Conservation (phyloP, 2,329 filamentous ascomycete genomes). For the Leptographium lundbergii region DNA sequence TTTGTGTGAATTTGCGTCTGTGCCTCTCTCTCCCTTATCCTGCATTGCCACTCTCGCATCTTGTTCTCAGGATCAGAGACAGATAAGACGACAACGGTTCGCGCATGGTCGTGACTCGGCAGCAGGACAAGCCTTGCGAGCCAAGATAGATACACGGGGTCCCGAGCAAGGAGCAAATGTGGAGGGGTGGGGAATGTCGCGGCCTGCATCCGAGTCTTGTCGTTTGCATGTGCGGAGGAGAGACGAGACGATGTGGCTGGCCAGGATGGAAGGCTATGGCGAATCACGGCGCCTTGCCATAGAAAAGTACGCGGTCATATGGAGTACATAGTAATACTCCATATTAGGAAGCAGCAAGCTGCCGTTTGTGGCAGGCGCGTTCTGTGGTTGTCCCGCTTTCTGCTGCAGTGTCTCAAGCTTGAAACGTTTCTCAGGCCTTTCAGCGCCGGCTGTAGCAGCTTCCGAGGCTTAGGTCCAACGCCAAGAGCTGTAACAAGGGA, state of each 20-base stretch:
- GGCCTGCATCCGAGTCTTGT: neutral
- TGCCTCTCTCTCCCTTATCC: neutral
- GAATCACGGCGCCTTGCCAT: neutral
- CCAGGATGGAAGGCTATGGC: neutral
- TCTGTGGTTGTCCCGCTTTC: slow-evolving; percentile 6
- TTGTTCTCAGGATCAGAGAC: neutral
- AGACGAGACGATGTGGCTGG: neutral
- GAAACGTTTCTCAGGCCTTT: neutral
- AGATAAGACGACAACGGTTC: slow-evolving; percentile 2
- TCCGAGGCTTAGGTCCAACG: slow-evolving; percentile 2
- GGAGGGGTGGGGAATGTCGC: neutral
- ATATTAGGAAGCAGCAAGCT: neutral
- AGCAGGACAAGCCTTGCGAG: neutral
- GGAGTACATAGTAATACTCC: too few species aligned
- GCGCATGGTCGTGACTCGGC: slow-evolving; percentile 10
- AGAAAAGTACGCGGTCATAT: neutral
- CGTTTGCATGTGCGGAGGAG: too few species aligned
- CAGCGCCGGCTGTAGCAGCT: slow-evolving; percentile 4
- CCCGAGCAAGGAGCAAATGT: neutral
- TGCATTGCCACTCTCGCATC: neutral
- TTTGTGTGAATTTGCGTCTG: neutral
- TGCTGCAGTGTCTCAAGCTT: neutral
- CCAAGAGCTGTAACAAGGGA: neutral
- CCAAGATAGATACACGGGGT: neutral
- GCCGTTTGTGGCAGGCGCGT: neutral